Evolutionary conservation across 2,329 filamentous ascomycete species (phyloP), one percentile per base, ranked within the genome.

Genomic region (Calonectria montana): DNA sequence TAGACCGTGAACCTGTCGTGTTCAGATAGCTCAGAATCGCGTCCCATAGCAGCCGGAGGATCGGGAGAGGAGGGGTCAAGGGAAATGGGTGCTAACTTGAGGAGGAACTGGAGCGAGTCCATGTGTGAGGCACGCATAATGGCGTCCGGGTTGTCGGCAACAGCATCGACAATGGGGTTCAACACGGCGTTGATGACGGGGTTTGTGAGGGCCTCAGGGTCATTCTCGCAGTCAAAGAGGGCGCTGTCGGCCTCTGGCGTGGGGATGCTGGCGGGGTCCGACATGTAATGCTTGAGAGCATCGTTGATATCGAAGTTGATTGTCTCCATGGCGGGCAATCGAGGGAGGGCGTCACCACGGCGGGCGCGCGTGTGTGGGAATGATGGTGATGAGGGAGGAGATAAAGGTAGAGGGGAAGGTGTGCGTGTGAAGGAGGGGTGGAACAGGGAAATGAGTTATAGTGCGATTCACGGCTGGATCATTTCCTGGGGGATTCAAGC

Each of bases 271-370:
- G 92, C 88, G 10, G 97, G 96, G 83, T 98, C 96, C 85, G 95
- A 97, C 90, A 98, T 94, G 86, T 98, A 99, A 83, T 94, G 91
- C 88, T 98, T 98, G 84, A 98, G 93, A 76, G 95, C 95, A 87
- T 98, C 94, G 83, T 98, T 98, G 84, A 99, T 94, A 84, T 98
- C 94, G 86, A 99, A 99, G 81, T 93, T 90, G 82, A 95, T 90
- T 87, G 94, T 94, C 80, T 88, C 93, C 92, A 93, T 93, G 82
- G 75, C 83, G 79, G 83, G 77, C 80, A 69, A 69, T 71, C 64
- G 72, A 48, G 61, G 59, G 70, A 74, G 75, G 75, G 53, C 53
- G 53, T 59, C 70, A 73, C 75, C 73, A 63, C 73, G 45, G 66
- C 59, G 62, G 61, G 62, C 41, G 72, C 70, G 76, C 70, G 73